These are phyloP conservation scores for Aspergillus sergii DNA, from an alignment of 2,329 filamentous ascomycete species.

Conservation along the genomic window DNA sequence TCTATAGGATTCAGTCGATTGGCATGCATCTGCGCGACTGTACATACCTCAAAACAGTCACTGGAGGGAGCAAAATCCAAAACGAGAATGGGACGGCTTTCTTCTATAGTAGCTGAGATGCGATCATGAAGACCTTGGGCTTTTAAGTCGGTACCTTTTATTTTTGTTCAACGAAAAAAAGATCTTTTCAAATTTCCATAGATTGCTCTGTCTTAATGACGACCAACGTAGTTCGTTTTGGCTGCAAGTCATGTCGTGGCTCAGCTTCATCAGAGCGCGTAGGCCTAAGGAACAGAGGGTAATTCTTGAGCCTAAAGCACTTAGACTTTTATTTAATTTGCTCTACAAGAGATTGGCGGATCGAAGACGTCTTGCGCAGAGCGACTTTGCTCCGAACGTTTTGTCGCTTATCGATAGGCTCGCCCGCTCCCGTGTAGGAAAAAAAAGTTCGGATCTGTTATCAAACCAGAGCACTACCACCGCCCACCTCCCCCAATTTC, in stretches of 20 bases:
- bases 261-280: not conserved
- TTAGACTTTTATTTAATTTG: not conserved
- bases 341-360: not conserved
- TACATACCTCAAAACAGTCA: slow-evolving; percentile 42
- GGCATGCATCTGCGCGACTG: slow-evolving; percentile 46
- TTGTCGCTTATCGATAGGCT: slow-evolving; percentile 38
- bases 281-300: not conserved
- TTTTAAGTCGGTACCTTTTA: slow-evolving; percentile 27
- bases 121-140: slow-evolving; percentile 42
- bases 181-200: slow-evolving; percentile 10
- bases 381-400: slow-evolving; percentile 1
- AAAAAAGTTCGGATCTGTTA: slow-evolving; percentile 32
- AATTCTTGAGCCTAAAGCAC: not conserved
- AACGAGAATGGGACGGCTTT: slow-evolving; percentile 43
- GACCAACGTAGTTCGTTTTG: not conserved
- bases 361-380: not conserved
- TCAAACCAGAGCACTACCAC: slow-evolving; percentile 13
- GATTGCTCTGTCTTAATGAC: slow-evolving; percentile 8
- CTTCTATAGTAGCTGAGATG: slow-evolving; percentile 45
- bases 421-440: slow-evolving; percentile 16
- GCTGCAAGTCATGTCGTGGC: not conserved
- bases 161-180: slow-evolving; percentile 25
- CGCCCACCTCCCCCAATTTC: slow-evolving; percentile 57
- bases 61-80: slow-evolving; percentile 40
- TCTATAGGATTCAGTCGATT: slow-evolving; percentile 45